phyloP scores from a whole-genome alignment of 2,329 filamentous ascomycete species.

The Alternaria sp. region DNA sequence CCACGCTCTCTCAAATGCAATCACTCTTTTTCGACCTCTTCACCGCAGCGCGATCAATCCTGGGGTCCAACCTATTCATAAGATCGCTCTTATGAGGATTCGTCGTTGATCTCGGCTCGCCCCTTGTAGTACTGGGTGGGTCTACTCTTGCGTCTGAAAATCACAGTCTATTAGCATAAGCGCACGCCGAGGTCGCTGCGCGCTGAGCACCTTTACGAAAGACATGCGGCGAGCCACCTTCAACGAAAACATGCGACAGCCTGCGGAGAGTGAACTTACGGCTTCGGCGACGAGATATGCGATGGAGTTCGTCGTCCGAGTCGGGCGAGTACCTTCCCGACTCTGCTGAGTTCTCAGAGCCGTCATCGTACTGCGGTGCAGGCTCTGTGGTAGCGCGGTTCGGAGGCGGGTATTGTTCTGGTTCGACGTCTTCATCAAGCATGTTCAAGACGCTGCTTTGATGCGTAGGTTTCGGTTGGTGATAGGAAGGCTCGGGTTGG shows the following conservation, averaged over 20 bases:
- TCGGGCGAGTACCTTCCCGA: neutral
- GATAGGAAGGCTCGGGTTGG: neutral
- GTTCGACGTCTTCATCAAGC: neutral
- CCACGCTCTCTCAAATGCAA: neutral
- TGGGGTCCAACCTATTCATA: conserved; percentile 26
- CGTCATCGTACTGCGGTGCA: neutral
- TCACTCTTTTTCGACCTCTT: conserved; percentile 8
- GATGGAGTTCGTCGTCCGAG: conserved; percentile 4
- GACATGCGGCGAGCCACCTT: neutral
- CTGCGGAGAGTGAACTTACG: conserved; percentile 1
- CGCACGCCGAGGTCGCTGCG: neutral
- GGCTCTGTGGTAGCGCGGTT: neutral
- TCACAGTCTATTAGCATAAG: neutral
- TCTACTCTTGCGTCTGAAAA: conserved; percentile 19
- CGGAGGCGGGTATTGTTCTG: neutral
- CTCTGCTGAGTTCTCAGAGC: neutral
- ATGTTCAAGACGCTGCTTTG: conserved; percentile 5
- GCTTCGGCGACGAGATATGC: conserved; percentile 2
- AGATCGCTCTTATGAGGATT: conserved; percentile 17
- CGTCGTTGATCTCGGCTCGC: neutral
- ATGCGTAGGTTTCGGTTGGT: conserved; percentile 12
- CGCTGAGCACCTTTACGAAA: neutral
- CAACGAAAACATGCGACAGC: neutral
- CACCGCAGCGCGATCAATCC: conserved; percentile 13
- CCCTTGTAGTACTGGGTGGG: neutral